phyloP scores from a whole-genome alignment of 495 filamentous ascomycete species.

The Polyplosphaeria fusca region DNA sequence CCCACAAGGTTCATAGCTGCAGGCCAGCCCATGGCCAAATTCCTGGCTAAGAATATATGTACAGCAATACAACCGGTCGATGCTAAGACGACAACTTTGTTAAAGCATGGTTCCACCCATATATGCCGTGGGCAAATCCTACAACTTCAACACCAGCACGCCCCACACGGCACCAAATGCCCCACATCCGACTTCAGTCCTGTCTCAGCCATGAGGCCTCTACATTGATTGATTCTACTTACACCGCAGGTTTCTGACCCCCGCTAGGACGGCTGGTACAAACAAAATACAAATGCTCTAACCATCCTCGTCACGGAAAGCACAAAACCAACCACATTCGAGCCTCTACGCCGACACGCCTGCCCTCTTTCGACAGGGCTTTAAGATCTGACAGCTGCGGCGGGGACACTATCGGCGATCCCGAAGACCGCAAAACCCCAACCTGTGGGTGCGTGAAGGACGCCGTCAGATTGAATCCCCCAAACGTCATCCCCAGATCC shows the following conservation, averaged over 20 bases:
- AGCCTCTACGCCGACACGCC: not conserved
- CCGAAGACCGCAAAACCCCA: too few relatives aligned
- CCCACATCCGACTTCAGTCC: not conserved
- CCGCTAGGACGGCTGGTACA: not conserved
- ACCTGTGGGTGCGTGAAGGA: too few relatives aligned
- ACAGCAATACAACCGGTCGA: not conserved
- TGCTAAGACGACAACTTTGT: not conserved
- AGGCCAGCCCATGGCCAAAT: not conserved
- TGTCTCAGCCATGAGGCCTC: not conserved
- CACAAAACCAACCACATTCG: not conserved
- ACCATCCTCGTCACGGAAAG: not conserved
- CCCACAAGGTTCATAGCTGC: not conserved
- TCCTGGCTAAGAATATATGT: not conserved
- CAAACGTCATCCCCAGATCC: too few relatives aligned
- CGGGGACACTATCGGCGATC: too few relatives aligned
- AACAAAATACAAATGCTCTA: not conserved
- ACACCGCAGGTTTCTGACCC: not conserved
- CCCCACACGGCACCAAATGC: constrained; percentile 10
- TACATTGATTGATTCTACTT: not conserved
- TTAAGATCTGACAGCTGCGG: too few relatives aligned
- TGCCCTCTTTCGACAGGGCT: not conserved
- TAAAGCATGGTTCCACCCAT: not conserved
- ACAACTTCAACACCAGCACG: constrained; percentile 17
- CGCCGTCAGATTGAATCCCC: too few relatives aligned
- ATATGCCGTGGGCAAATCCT: not conserved